Base-by-base conservation (phyloP, 495 filamentous ascomycete genomes). In the Aspergillus homomorphus region DNA sequence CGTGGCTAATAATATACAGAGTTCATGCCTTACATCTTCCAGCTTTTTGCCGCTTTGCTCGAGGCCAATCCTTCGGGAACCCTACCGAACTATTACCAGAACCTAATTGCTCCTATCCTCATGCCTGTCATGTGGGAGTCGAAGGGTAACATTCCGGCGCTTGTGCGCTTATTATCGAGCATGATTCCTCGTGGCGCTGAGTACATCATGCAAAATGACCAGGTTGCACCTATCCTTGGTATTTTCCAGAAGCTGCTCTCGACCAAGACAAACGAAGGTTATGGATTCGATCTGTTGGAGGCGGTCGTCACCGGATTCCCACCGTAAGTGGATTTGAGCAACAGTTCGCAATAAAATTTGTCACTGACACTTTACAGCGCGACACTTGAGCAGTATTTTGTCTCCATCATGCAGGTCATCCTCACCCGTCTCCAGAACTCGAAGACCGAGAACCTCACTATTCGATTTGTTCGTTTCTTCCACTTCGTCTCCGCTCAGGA, bases 11-110 rank as follows among this genome's bases (percentile, higher is more conserved):
- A n/a, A 10, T 5, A 2, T 51, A 22, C 65, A 90, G 95, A 99
- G 74, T 99, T 98, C 70, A 87, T 89, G 62, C 95, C 94, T 12
- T 99, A 96, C 63, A 86, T 98, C 44, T 96, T 99, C 78, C 95
- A 98, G 73, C 83, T 99, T 24, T 90, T 97, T 56, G 88, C 91
- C 4, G 88, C 91, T 19, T 82, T 98, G 33, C 83, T 98, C 2
- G 92, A 96, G 73, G 81, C 87, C 24, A 90, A 92, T 61, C 85
- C 89, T 2, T 79, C 88, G 6, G 87, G 79, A 7, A 78, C 85
- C 15, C 77, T 98, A 16, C 85, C 92, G 0, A 80, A 84, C 8
- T 87, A 87, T 62, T 96, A 92, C 74, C 84, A 90, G 64, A 78
- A 82, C 9, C 74, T 99, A 33, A 81, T 96, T 46, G 75, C 78